Percentiles rank a stretch among this genome's conserved stretches.
These are phyloP conservation scores for Epichloe sibirici DNA, from an alignment of 2,329 filamentous ascomycete genomes.

Conservation along the genomic window DNA sequence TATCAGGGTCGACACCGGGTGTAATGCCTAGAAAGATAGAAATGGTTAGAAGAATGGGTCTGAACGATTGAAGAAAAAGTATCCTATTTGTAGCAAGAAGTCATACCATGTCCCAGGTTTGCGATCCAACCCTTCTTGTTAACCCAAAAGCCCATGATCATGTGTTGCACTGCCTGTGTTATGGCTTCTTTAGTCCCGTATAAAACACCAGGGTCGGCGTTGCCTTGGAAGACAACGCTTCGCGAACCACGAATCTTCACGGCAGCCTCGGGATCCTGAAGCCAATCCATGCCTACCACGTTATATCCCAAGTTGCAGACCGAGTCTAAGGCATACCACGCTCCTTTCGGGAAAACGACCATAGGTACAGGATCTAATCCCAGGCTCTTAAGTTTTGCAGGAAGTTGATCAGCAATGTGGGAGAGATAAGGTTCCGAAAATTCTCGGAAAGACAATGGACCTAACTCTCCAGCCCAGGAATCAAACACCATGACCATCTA, in stretches of 20 bases:
- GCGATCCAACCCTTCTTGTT: slow-evolving; percentile 91
- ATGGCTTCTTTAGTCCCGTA: slow-evolving; percentile 79
- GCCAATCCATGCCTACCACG: slow-evolving; percentile 90
- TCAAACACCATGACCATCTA: slow-evolving; percentile 92
- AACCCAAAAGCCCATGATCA: slow-evolving; percentile 73
- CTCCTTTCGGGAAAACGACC: slow-evolving; percentile 96
- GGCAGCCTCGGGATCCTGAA: slow-evolving; percentile 77
- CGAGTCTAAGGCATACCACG: slow-evolving; percentile 86
- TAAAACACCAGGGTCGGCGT: slow-evolving; percentile 85
- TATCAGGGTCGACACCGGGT: slow-evolving; percentile 84
- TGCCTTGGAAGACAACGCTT: slow-evolving; percentile 73
- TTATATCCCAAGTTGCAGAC: slow-evolving; percentile 84
- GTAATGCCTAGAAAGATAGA: slow-evolving; percentile 58
- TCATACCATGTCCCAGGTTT: slow-evolving; percentile 78
- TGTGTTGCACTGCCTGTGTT: slow-evolving; percentile 67
- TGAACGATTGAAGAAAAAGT: neutral
- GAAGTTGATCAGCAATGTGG: slow-evolving; percentile 73
- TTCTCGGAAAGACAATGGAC: slow-evolving; percentile 67
- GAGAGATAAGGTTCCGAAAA: slow-evolving; percentile 80
- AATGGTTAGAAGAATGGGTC: neutral
- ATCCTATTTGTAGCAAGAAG: neutral
- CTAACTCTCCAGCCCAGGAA: slow-evolving; percentile 93
- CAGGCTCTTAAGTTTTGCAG: slow-evolving; percentile 59
- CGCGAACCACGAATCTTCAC: slow-evolving; percentile 67
- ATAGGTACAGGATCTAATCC: slow-evolving; percentile 76